phyloP scores from a whole-genome alignment of 441 rosid genomes.

The Eutrema salsugineum region DNA sequence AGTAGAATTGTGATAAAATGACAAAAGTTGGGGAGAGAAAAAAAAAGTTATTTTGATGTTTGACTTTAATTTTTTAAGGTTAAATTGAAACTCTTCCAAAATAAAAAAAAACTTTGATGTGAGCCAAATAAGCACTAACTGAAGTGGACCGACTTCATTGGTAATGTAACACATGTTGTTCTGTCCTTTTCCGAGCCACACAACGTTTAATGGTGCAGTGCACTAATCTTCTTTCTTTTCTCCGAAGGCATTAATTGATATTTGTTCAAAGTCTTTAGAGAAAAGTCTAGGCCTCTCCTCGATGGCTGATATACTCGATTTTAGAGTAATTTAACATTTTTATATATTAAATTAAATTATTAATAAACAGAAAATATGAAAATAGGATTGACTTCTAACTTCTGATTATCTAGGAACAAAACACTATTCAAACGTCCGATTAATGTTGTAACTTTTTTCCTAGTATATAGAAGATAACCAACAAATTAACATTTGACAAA shows the following conservation, averaged over 20 bases:
- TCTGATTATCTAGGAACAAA: no score
- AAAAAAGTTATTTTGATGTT: no score
- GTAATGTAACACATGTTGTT: slow-evolving; percentile 26
- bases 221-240: background rate
- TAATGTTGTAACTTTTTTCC: no score
- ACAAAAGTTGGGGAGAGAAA: no score
- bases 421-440: no score
- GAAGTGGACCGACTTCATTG: slow-evolving; percentile 23
- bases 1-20: no score
- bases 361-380: background rate
- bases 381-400: background rate
- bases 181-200: slow-evolving; percentile 29
- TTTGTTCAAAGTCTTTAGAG: background rate
- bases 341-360: no score
- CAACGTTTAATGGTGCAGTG: slow-evolving; percentile 3
- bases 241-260: background rate
- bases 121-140: slow-evolving; percentile 11
- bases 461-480: no score
- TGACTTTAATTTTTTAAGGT: no score
- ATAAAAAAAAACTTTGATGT: background rate
- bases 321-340: background rate
- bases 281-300: slow-evolving; percentile 5
- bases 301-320: background rate
- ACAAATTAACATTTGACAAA: no score
- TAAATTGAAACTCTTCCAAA: no score